Evolutionary conservation across 1,284 basidiomycete species (phyloP).

Genomic region (Termitomyces sp.): DNA sequence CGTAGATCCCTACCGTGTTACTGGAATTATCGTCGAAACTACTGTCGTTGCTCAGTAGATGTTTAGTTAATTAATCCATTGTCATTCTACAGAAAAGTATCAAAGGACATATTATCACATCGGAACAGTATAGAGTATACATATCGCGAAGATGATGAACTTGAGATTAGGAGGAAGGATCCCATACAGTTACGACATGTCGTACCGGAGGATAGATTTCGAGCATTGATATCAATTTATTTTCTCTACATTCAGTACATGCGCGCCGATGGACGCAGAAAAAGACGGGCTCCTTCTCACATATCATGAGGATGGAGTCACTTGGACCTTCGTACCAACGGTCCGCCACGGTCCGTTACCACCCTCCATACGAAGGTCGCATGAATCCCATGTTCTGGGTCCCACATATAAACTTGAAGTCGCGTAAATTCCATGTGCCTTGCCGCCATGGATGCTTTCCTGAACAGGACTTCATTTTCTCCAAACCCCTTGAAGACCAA

Average conservation of each 20-base stretch:
- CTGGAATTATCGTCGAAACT: constrained; percentile 90
- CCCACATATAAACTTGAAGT: no score
- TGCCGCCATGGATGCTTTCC: constrained; percentile 24
- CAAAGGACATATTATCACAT: constrained; percentile 9
- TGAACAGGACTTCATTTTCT: constrained; percentile 37
- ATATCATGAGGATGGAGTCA: no score
- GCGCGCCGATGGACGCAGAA: no score
- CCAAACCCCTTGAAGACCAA: constrained; percentile 58
- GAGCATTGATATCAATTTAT: neutral
- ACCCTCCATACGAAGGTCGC: neutral
- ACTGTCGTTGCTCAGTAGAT: constrained; percentile 59
- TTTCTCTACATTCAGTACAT: neutral
- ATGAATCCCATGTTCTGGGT: neutral
- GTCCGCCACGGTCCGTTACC: constrained; percentile 4
- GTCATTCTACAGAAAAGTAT: constrained; percentile 9
- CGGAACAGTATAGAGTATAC: neutral
- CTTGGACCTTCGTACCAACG: constrained; percentile 1
- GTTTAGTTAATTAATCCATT: constrained; percentile 7
- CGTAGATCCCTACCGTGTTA: constrained; percentile 85
- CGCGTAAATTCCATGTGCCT: no score
- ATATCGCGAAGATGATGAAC: neutral
- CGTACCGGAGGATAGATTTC: no score
- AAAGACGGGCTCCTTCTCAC: neutral
- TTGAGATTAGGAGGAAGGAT: neutral
- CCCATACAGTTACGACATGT: no score